These are phyloP conservation scores for Limonium bicolor DNA, from an alignment of 148 eudicot genomes.

Conservation along the genomic window DNA sequence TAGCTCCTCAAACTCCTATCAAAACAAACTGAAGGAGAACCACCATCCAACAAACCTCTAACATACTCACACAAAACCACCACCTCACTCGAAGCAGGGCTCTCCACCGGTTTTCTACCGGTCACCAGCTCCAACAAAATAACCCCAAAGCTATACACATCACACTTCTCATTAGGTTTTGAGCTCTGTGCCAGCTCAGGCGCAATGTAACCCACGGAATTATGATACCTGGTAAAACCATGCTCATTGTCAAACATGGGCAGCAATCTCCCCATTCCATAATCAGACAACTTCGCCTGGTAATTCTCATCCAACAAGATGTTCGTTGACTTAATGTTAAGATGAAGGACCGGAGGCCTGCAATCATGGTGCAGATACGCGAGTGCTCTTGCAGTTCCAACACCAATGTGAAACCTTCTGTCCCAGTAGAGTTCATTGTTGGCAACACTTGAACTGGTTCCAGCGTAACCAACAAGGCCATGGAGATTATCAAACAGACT, in stretches of 20 bases:
- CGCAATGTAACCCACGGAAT: conserved; percentile 78
- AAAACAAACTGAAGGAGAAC: conserved; percentile 62
- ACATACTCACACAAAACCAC: conserved; percentile 78
- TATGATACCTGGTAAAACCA: conserved; percentile 52
- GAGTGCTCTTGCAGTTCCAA: conserved; percentile 75
- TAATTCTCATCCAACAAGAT: conserved; percentile 64
- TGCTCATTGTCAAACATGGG: conserved; percentile 58
- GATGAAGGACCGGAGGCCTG: conserved; percentile 65
- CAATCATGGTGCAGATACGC: conserved; percentile 93
- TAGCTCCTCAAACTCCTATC: conserved; percentile 63
- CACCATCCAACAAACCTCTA: conserved; percentile 47
- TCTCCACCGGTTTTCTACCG: conserved; percentile 87
- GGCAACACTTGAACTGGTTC: conserved; percentile 59
- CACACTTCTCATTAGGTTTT: conserved; percentile 63
- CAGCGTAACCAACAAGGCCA: conserved; percentile 45
- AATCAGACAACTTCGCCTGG: conserved; percentile 65
- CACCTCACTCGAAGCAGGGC: conserved; percentile 48
- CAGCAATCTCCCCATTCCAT: conserved; percentile 58
- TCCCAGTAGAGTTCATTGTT: conserved; percentile 55
- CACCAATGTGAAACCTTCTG: conserved; percentile 63
- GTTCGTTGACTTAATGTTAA: conserved; percentile 71
- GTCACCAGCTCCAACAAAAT: conserved; percentile 81
- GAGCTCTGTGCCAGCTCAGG: conserved; percentile 79
- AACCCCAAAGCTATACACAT: conserved; percentile 83
- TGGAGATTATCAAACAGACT: conserved; percentile 70